These are phyloP conservation scores for Colletotrichum nymphaeae DNA, from an alignment of 2,329 filamentous ascomycete species.

Conservation along the genomic window DNA sequence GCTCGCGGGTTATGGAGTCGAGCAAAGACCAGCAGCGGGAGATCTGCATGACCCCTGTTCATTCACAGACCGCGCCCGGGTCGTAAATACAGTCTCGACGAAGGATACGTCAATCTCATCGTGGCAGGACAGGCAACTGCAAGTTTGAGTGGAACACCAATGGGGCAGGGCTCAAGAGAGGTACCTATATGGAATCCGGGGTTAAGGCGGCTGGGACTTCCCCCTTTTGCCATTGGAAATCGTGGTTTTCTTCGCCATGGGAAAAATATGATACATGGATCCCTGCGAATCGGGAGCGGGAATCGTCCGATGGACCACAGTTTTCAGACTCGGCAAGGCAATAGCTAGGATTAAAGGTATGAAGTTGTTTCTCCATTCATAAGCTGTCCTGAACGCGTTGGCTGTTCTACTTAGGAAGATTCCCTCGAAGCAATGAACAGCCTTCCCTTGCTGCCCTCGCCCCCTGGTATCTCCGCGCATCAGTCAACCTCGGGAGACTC, in stretches of 20 bases:
- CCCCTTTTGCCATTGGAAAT: neutral
- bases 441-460: neutral
- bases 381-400: neutral
- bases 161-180: neutral
- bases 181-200: neutral
- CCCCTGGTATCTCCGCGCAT: neutral
- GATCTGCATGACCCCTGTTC: neutral
- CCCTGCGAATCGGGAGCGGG: neutral
- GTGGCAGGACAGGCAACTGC: neutral
- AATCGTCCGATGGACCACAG: neutral
- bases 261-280: neutral
- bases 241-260: neutral
- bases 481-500: neutral
- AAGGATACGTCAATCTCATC: neutral
- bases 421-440: neutral
- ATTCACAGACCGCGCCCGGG: neutral
- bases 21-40: conserved; percentile 37
- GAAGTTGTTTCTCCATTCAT: neutral
- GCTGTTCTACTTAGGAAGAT: neutral
- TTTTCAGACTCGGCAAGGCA: neutral
- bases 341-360: neutral
- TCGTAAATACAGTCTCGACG: neutral
- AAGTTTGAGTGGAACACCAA: neutral
- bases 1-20: neutral
- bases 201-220: neutral